Percentiles rank a stretch among this genome's conserved stretches.
phyloP scores from a whole-genome alignment of 495 filamentous ascomycete species.

The Annulohypoxylon bovei region DNA sequence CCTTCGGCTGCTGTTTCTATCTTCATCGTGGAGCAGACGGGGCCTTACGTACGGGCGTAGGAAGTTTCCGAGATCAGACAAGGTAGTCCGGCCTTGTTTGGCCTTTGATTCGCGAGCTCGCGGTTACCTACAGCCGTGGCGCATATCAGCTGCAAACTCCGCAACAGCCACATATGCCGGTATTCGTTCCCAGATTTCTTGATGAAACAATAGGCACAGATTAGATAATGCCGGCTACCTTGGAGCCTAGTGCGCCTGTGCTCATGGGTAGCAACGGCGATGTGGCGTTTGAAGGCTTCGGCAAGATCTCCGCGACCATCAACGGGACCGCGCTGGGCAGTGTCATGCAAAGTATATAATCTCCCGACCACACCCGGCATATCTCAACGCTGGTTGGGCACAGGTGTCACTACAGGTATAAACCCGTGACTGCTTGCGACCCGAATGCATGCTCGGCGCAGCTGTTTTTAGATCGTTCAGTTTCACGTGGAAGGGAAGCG shows the following conservation, averaged over 20 bases:
- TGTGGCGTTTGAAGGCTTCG: background rate
- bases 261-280: background rate
- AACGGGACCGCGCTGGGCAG: background rate
- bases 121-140: slow-evolving; percentile 41
- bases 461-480: slow-evolving; percentile 27
- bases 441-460: slow-evolving; percentile 10
- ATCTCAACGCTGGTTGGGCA: background rate
- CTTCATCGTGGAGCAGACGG: slow-evolving; percentile 38
- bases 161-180: slow-evolving; percentile 35
- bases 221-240: slow-evolving; percentile 10
- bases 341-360: background rate
- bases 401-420: slow-evolving; percentile 23
- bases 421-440: slow-evolving; percentile 21
- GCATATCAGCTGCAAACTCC: slow-evolving; percentile 39
- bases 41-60: slow-evolving; percentile 35
- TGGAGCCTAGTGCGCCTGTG: background rate
- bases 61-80: slow-evolving; percentile 39
- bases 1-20: slow-evolving; percentile 41
- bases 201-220: slow-evolving; percentile 1
- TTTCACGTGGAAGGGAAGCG: slow-evolving; percentile 34
- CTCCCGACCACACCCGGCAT: background rate
- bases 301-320: background rate
- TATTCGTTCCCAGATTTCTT: slow-evolving; percentile 18
- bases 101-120: slow-evolving; percentile 26
- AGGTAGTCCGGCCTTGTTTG: slow-evolving; percentile 13